Conservation (phyloP, 1,139 yeast genomes). For the Yamadazyma blattariae region DNA sequence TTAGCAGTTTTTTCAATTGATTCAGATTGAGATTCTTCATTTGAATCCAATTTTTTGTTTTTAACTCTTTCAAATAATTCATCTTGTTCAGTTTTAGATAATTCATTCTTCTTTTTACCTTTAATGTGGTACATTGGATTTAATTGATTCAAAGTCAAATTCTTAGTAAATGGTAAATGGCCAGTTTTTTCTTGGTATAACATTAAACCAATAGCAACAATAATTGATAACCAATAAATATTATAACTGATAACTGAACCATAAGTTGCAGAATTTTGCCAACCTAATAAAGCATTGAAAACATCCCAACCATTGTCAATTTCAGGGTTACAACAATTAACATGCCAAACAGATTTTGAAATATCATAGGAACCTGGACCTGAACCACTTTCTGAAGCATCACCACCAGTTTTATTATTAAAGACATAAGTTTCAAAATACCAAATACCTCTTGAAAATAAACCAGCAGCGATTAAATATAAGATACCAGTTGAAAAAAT, state of each 20-base stretch:
- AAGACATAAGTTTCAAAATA: conserved; percentile 67
- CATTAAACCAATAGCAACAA: conserved; percentile 55
- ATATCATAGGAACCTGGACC: conserved; percentile 93
- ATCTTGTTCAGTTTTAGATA: conserved; percentile 51
- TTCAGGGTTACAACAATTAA: conserved; percentile 91
- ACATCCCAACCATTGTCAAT: conserved; percentile 91
- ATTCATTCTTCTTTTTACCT: conserved; percentile 61
- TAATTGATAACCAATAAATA: conserved; percentile 72
- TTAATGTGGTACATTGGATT: conserved; percentile 74
- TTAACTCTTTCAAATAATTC: conserved; percentile 48
- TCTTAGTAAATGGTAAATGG: conserved; percentile 42
- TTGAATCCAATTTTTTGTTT: conserved; percentile 17
- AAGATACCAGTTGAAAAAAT: conserved; percentile 77
- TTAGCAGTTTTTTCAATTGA: conserved; percentile 22
- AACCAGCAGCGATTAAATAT: conserved; percentile 83
- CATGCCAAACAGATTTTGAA: conserved; percentile 79
- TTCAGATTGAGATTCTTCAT: conserved; percentile 15
- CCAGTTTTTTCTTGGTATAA: conserved; percentile 64
- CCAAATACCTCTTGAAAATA: conserved; percentile 91
- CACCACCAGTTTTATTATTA: conserved; percentile 73
- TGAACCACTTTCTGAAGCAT: conserved; percentile 82
- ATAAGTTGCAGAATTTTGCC: conserved; percentile 63
- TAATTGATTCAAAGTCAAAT: conserved; percentile 50
- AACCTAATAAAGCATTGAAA: conserved; percentile 53
- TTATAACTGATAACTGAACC: conserved; percentile 85